Percentiles rank a stretch among this genome's conserved stretches.
phyloP scores from a whole-genome alignment of 2,329 filamentous ascomycete species.

The Cladobotryum protrusum region DNA sequence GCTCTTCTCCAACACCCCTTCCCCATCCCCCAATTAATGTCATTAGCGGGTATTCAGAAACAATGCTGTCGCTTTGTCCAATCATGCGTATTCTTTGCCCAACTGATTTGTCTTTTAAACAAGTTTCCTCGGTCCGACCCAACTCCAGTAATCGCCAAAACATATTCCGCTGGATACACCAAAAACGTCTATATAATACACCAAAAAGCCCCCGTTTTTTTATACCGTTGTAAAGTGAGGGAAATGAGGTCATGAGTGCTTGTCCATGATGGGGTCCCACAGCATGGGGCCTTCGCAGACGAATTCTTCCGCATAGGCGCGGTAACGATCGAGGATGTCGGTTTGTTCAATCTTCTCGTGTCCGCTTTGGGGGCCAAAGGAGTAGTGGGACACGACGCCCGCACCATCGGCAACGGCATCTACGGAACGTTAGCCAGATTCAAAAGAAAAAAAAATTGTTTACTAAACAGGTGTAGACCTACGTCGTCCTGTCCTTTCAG shows the following conservation, averaged over 20 bases:
- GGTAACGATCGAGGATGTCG: conserved; percentile 48
- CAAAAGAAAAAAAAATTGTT: background rate
- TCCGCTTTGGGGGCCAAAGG: conserved; percentile 34
- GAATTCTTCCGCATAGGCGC: conserved; percentile 45
- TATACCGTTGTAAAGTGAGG: background rate
- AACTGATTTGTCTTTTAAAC: no score
- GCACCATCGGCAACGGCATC: conserved; percentile 47
- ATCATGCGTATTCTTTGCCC: no score
- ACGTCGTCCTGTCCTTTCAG: conserved; percentile 32
- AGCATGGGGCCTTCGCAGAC: conserved; percentile 35
- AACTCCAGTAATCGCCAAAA: no score
- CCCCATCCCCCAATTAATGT: no score
- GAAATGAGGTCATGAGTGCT: conserved; percentile 2
- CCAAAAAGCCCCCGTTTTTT: background rate
- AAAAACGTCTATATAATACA: background rate
- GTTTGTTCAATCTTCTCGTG: conserved; percentile 38
- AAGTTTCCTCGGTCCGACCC: no score
- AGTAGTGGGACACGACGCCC: conserved; percentile 48
- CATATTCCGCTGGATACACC: no score
- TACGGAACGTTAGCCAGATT: conserved; percentile 9
- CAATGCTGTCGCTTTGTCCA: no score
- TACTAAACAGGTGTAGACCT: conserved; percentile 7
- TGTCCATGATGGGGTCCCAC: conserved; percentile 16
- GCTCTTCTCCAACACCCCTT: no score
- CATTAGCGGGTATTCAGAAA: no score